Base-by-base conservation (phyloP, 495 filamentous ascomycete genomes). In the Podospora pseudoanserina region DNA sequence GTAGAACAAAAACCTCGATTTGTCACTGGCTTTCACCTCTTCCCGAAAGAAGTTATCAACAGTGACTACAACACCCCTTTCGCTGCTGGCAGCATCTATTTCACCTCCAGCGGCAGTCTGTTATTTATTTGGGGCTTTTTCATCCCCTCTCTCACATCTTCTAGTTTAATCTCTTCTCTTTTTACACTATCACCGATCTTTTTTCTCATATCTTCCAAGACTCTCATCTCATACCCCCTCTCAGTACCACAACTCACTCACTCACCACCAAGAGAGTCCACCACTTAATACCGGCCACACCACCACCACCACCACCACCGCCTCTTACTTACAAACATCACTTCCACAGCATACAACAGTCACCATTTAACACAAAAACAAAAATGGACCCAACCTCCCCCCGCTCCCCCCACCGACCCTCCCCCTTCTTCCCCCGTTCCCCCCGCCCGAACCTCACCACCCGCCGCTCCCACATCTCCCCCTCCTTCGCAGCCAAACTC, bases 401-500 rank as follows among this genome's bases (percentile, higher is more conserved):
- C 16, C 56, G 20, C 30, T 65, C 59, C 44, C 44, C 68, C n/a
- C 62, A n/a, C 68, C 18, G 19, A 34, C 44, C 56, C 26, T 20
- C 54, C 64, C 60, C 55, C 65, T 20, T 18, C 28, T 26, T 16
- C 34, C 54, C 59, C 44, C n/a, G 6, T 11, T n/a, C 69, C 23
- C 20, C 11, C 67, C 15, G 5, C 65, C 39, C 61, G 23, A 20
- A 55, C 57, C 44, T 80, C 54, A 61, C 67, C 67, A 30, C 67
- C 65, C 79, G 79, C 28, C 79, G 75, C 19, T 71, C 77, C 0
- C 71, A 73, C 63, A 64, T 68, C 16, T 77, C 77, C 77, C 76
- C 77, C 1, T 77, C 73, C 39, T 78, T 85, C 72, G 55, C 64
- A 1, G 49, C 73, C 54, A 84, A 85, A 58, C 76, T 85, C 34